A percentile compares a stretch with the other conserved stretches of the same genome.
Conservation (phyloP, 768 basidiomycete species). For the Hericium rajendrae region DNA sequence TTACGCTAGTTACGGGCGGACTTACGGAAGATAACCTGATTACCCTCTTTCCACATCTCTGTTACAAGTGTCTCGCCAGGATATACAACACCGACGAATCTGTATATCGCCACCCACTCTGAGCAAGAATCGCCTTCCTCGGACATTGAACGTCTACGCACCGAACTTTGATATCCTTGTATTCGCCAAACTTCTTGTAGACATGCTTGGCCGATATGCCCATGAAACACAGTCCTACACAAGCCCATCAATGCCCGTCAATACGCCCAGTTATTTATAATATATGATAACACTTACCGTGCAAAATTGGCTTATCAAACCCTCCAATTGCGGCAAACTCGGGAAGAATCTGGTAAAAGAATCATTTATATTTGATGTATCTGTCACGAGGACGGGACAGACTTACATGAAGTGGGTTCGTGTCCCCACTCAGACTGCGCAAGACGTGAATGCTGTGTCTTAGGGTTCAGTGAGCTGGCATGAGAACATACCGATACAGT, state of each 20-base stretch:
- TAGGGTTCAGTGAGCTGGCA: not conserved
- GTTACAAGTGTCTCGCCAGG: slow-evolving; percentile 95
- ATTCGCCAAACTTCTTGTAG: slow-evolving; percentile 74
- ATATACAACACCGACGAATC: slow-evolving; percentile 85
- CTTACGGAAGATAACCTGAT: slow-evolving; percentile 87
- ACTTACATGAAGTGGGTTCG: slow-evolving; percentile 81
- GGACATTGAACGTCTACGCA: slow-evolving; percentile 24
- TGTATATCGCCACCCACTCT: slow-evolving; percentile 17
- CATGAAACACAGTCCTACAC: slow-evolving; percentile 73
- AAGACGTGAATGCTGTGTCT: not conserved
- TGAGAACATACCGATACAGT: slow-evolving; percentile 62
- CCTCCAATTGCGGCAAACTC: slow-evolving; percentile 94
- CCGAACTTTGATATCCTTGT: slow-evolving; percentile 92
- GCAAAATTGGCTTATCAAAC: slow-evolving; percentile 83
- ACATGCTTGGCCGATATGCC: slow-evolving; percentile 93
- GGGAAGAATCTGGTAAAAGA: slow-evolving; percentile 61
- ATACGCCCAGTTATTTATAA: not conserved
- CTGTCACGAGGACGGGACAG: not conserved
- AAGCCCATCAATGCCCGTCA: not conserved
- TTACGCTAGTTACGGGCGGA: slow-evolving; percentile 11
- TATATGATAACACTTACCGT: slow-evolving; percentile 30
- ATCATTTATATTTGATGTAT: not conserved
- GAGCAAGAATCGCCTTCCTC: not conserved
- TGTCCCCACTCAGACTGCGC: slow-evolving; percentile 77
- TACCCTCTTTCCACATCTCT: slow-evolving; percentile 96